Conservation (phyloP, 805 yeast genomes). For the Wickerhamomyces mucosus region DNA sequence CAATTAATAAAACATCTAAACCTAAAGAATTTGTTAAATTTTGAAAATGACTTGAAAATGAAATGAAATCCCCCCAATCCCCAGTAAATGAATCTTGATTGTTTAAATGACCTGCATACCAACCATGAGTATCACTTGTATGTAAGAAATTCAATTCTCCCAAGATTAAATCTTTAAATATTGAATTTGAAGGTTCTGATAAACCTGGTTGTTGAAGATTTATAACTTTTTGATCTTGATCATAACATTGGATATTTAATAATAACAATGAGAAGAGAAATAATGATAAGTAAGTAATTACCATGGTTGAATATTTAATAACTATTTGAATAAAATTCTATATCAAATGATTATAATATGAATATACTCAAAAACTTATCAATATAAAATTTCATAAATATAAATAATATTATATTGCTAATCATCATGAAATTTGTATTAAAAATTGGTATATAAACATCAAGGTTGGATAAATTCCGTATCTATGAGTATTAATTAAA, state of each 20-base stretch:
- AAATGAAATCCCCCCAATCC: slow-evolving; percentile 87
- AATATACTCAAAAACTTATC: too few relatives aligned
- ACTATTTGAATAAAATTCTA: too few relatives aligned
- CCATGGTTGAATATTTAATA: too few relatives aligned
- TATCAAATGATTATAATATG: too few relatives aligned
- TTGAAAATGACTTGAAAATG: slow-evolving; percentile 50
- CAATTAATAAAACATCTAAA: slow-evolving; percentile 65
- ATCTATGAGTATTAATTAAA: too few relatives aligned
- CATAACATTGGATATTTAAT: too few relatives aligned
- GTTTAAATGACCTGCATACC: slow-evolving; percentile 79
- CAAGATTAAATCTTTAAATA: slow-evolving; percentile 47
- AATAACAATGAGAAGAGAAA: neutral
- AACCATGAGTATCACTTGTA: slow-evolving; percentile 96
- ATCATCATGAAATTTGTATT: too few relatives aligned
- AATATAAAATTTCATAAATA: too few relatives aligned
- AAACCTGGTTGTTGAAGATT: slow-evolving; percentile 20
- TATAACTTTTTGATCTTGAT: slow-evolving; percentile 10
- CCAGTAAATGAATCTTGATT: slow-evolving; percentile 70
- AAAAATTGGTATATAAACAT: too few relatives aligned
- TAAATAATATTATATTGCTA: too few relatives aligned
- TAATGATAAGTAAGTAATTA: too few relatives aligned
- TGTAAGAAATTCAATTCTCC: slow-evolving; percentile 80
- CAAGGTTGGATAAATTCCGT: too few relatives aligned
- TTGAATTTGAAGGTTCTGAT: slow-evolving; percentile 23
- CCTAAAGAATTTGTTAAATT: slow-evolving; percentile 31